Conservation (phyloP, 2,329 filamentous ascomycete species). For the Penicillium sp. region DNA sequence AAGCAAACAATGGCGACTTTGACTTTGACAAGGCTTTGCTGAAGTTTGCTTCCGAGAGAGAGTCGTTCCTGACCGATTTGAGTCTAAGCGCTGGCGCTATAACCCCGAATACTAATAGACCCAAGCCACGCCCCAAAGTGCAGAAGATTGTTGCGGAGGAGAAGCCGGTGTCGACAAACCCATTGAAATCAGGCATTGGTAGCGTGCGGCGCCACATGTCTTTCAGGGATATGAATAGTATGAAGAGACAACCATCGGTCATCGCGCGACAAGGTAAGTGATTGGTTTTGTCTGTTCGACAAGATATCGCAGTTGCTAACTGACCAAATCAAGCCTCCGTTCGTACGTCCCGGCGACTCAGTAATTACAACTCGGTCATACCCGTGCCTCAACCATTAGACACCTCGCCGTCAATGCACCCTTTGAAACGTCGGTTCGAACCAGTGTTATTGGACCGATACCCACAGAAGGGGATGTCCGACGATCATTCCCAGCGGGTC, state of each 20-base stretch:
- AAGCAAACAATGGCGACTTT: constrained; percentile 58
- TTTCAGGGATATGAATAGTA: constrained; percentile 90
- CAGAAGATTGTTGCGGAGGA: constrained; percentile 80
- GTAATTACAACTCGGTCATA: constrained; percentile 98
- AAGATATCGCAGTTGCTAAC: constrained; percentile 22
- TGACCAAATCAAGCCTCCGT: constrained; percentile 52
- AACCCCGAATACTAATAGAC: constrained; percentile 62
- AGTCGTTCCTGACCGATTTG: constrained; percentile 88
- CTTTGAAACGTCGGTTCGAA: constrained; percentile 87
- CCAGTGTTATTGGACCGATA: constrained; percentile 95
- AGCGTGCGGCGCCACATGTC: constrained; percentile 91
- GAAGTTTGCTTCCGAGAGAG: constrained; percentile 93
- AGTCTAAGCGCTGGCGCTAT: constrained; percentile 82
- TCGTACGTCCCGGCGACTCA: constrained; percentile 81
- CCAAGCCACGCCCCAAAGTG: constrained; percentile 63
- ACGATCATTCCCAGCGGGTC: constrained; percentile 75
- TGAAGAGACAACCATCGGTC: constrained; percentile 74
- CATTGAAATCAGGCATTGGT: constrained; percentile 62
- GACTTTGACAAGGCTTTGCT: constrained; percentile 91
- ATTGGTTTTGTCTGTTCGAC: background rate
- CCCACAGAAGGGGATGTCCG: constrained; percentile 74
- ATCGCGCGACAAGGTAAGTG: constrained; percentile 63
- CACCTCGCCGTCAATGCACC: constrained; percentile 88
- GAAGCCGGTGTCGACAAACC: constrained; percentile 39
- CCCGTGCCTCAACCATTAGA: constrained; percentile 88